Evolutionary conservation across 2,329 filamentous ascomycete genomes (phyloP), one percentile per base, ranked within the genome.

Genomic region (Tricladium varicosporioides): DNA sequence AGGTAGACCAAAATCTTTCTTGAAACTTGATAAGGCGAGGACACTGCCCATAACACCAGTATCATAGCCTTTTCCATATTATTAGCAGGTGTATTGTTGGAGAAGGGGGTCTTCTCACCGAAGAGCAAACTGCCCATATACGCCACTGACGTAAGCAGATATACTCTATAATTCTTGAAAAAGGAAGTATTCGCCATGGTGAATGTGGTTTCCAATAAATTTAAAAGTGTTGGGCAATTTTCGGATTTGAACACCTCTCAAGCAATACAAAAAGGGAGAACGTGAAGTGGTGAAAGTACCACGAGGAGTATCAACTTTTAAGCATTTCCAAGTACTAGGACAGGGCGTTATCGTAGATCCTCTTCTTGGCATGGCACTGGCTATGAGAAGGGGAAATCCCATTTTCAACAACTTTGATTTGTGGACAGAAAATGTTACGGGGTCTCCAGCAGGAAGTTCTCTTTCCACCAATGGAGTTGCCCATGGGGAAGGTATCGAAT

Each of bases 71-170:
- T 7, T 44, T 16, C 33, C 18, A 8, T 22, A 40, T 3, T 18
- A 18, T 53, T 45, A 55, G 49, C 27, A 27, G 48, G 18, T 18
- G 45, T 11, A 2, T 48, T 40, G 27, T 19, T 42, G 32, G 11
- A n/a, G 5, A 19, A 15, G 18, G 32, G 11, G 22, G 27, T 13
- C 4, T 13, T 5, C 53, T 7, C 51, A 62, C 64, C 65, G 40
- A 67, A 66, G n/a, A 67, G 57, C 44, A 66, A 48, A 9, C 62
- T 65, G 48, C 65, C 65, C 61, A 66, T 65, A 36, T 67, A 65
- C 13, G 63, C 63, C 51, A 65, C 63, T 7, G 59, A 50, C 19
- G 65, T 63, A 36, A 67, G 60, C 9, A 66, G 16, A 44, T 65
- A 65, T 51, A 65, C 60, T 18, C 63, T 54, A 42, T 58, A 58